Evolutionary conservation across 495 filamentous ascomycete genomes (phyloP).

Genomic region (Hypoxylon lenormandii): DNA sequence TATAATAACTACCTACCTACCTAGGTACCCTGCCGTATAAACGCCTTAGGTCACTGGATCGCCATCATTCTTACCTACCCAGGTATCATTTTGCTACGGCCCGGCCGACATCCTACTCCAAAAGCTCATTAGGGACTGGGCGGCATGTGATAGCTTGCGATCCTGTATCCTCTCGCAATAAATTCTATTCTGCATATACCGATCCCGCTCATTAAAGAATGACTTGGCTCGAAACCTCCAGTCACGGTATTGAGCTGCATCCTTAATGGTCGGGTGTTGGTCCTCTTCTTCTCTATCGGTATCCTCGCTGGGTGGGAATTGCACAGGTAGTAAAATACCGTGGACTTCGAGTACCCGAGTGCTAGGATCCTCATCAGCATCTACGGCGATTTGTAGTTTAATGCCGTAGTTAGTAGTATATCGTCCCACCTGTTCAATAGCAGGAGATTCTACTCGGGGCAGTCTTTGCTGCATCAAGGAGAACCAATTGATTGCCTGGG

Average conservation of each 20-base stretch:
- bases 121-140: slow-evolving; percentile 20
- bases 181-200: slow-evolving; percentile 34
- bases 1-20: neutral
- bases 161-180: slow-evolving; percentile 19
- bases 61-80: too few species aligned
- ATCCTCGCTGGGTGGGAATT: slow-evolving; percentile 1
- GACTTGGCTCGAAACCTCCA: slow-evolving; percentile 18
- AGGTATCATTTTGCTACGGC: neutral
- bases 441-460: slow-evolving; percentile 28
- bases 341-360: neutral
- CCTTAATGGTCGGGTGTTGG: slow-evolving; percentile 15
- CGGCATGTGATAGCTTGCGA: slow-evolving; percentile 17
- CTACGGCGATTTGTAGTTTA: neutral
- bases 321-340: slow-evolving; percentile 23
- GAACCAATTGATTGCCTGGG: slow-evolving; percentile 25
- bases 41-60: too few species aligned
- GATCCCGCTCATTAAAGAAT: slow-evolving; percentile 34
- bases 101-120: slow-evolving; percentile 14
- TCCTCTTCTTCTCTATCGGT: slow-evolving; percentile 6
- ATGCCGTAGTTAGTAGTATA: neutral
- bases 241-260: slow-evolving; percentile 17
- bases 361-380: slow-evolving; percentile 11
- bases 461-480: slow-evolving; percentile 33
- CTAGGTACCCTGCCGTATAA: too few species aligned
- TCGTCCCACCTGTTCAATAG: slow-evolving; percentile 10